Percentiles rank a stretch among this genome's conserved stretches.
These are phyloP conservation scores for Dendrobium nobile DNA, from an alignment of 106 monocot genomes.

Conservation along the genomic window DNA sequence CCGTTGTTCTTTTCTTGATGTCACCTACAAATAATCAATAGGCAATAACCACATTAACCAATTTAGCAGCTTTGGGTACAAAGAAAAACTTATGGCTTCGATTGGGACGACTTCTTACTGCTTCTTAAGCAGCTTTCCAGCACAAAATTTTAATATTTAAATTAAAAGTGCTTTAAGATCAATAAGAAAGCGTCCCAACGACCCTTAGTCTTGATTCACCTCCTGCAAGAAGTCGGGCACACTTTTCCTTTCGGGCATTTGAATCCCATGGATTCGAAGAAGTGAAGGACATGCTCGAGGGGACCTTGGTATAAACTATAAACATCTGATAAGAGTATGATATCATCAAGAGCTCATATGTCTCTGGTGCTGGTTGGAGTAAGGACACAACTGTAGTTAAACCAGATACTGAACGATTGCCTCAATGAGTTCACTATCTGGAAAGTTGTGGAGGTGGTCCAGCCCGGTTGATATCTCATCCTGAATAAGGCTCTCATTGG, in stretches of 20 bases:
- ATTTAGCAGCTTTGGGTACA: no score
- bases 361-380: conserved; percentile 27
- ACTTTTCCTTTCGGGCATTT: not conserved
- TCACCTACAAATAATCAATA: conserved; percentile 34
- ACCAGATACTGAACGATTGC: conserved; percentile 17
- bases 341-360: conserved; percentile 21
- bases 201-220: no score
- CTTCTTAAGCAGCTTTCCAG: no score
- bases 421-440: conserved; percentile 19
- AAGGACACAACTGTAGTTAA: conserved; percentile 14
- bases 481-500: conserved; percentile 20
- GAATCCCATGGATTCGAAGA: conserved; percentile 12
- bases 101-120: no score
- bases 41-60: no score
- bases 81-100: no score
- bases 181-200: no score
- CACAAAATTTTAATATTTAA: no score
- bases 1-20: conserved; percentile 59
- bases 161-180: no score
- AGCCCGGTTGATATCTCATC: conserved; percentile 23
- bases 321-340: conserved; percentile 21
- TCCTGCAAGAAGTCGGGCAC: not conserved
- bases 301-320: conserved; percentile 19
- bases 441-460: conserved; percentile 17
- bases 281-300: conserved; percentile 12